phyloP scores from a whole-genome alignment of 2,329 filamentous ascomycete species.

The Sporothrix dimorphospora region DNA sequence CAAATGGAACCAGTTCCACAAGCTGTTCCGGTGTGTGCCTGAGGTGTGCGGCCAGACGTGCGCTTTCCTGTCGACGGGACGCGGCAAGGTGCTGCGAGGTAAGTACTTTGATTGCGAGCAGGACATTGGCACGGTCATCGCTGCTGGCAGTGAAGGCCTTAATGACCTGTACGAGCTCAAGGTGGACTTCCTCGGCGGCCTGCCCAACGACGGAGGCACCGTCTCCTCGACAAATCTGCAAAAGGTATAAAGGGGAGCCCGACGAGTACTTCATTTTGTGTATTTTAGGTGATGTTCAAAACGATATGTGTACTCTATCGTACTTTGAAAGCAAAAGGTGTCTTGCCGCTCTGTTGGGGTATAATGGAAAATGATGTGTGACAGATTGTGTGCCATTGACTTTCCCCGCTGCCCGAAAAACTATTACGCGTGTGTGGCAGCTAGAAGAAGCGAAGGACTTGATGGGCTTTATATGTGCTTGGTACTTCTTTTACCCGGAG shows the following conservation, averaged over 20 bases:
- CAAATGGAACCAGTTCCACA: background rate
- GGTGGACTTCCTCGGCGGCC: background rate
- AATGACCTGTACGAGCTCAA: background rate
- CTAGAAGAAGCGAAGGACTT: too few relatives aligned
- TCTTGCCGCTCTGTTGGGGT: too few relatives aligned
- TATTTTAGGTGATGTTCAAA: too few relatives aligned
- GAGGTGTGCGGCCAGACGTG: background rate
- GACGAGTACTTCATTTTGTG: too few relatives aligned
- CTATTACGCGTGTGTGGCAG: too few relatives aligned
- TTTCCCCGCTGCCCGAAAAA: too few relatives aligned
- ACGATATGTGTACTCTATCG: too few relatives aligned
- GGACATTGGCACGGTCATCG: background rate
- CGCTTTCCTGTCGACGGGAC: background rate
- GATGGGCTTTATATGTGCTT: too few relatives aligned
- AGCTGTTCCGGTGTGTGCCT: background rate
- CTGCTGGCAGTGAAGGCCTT: background rate
- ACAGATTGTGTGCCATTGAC: too few relatives aligned
- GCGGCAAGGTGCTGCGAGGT: background rate
- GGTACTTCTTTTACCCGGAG: too few relatives aligned
- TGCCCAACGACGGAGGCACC: background rate
- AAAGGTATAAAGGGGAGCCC: background rate
- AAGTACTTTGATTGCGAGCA: slow-evolving; percentile 7
- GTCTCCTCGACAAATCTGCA: background rate
- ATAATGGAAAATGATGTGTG: too few relatives aligned
- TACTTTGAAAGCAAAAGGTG: too few relatives aligned